phyloP scores from a whole-genome alignment of 2,329 filamentous ascomycete species.

The Tolypocladium endophyticum region DNA sequence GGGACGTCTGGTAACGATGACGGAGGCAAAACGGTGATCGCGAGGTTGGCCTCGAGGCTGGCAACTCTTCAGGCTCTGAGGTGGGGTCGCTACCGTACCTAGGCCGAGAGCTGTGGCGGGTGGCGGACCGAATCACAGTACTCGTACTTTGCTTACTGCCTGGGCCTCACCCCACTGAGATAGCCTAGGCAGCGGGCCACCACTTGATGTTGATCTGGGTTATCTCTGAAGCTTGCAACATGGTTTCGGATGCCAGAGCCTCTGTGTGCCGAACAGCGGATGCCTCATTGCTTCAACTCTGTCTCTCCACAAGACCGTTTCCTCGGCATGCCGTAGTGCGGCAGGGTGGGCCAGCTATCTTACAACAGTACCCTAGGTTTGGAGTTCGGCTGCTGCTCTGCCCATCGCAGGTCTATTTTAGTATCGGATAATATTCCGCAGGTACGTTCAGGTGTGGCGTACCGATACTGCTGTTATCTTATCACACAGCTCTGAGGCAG shows the following conservation, averaged over 20 bases:
- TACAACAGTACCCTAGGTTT: too few relatives aligned
- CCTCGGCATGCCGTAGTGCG: background rate
- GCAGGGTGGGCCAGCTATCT: background rate
- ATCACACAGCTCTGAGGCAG: background rate
- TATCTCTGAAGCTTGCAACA: background rate
- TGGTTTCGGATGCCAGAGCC: background rate
- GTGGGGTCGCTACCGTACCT: constrained; percentile 1
- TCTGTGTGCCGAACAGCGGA: background rate
- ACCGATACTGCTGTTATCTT: background rate
- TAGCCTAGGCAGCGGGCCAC: too few relatives aligned
- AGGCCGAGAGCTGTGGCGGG: too few relatives aligned
- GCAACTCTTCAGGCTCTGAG: constrained; percentile 1
- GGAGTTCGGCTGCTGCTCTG: too few relatives aligned
- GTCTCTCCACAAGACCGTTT: background rate
- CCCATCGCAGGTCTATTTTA: too few relatives aligned
- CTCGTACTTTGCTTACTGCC: background rate
- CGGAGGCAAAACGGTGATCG: constrained; percentile 3
- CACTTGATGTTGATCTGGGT: background rate
- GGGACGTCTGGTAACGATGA: background rate
- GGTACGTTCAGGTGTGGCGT: too few relatives aligned
- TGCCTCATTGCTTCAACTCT: background rate
- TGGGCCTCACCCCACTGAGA: background rate
- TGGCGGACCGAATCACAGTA: background rate
- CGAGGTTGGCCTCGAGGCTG: constrained; percentile 3
- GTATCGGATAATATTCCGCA: background rate